phyloP scores from a whole-genome alignment of 768 basidiomycete species.

The Boletus sp. region DNA sequence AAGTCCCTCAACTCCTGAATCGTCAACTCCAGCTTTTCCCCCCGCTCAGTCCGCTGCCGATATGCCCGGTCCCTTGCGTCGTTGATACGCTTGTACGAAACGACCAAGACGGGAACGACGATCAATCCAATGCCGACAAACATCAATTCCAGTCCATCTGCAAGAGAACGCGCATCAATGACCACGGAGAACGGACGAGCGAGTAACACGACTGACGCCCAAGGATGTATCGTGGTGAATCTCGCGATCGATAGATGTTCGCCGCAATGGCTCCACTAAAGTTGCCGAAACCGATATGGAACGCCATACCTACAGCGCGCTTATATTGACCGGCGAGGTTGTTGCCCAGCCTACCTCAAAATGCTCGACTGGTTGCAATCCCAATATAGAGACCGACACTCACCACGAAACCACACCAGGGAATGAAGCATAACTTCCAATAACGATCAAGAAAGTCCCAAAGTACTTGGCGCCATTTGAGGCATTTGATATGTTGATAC shows the following conservation, averaged over 20 bases:
- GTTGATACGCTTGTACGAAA: conserved; percentile 57
- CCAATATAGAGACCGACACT: conserved; percentile 13
- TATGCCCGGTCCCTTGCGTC: conserved; percentile 39
- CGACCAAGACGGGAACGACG: conserved; percentile 42
- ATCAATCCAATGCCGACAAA: conserved; percentile 65
- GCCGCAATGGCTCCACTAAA: conserved; percentile 61
- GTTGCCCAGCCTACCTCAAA: conserved; percentile 46
- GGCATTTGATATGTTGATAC: conserved; percentile 58
- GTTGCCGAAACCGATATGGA: conserved; percentile 52
- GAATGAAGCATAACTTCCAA: conserved; percentile 54
- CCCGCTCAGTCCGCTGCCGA: conserved; percentile 10
- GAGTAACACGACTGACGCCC: conserved; percentile 47
- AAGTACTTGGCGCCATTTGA: conserved; percentile 62
- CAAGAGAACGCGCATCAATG: neutral
- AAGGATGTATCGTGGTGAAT: conserved; percentile 56
- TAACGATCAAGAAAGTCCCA: conserved; percentile 65
- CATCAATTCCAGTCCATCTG: conserved; percentile 64
- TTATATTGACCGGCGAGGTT: conserved; percentile 59
- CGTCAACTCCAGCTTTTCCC: conserved; percentile 16
- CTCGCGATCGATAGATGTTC: conserved; percentile 58
- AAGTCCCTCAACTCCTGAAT: conserved; percentile 31
- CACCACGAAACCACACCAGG: conserved; percentile 65
- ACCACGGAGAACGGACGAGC: no score
- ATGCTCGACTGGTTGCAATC: neutral
- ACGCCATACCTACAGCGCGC: conserved; percentile 63